Percentiles rank a stretch among this genome's conserved stretches.
Conservation (phyloP, 306 rosid genomes). For the Sechiopsis laciniata region DNA sequence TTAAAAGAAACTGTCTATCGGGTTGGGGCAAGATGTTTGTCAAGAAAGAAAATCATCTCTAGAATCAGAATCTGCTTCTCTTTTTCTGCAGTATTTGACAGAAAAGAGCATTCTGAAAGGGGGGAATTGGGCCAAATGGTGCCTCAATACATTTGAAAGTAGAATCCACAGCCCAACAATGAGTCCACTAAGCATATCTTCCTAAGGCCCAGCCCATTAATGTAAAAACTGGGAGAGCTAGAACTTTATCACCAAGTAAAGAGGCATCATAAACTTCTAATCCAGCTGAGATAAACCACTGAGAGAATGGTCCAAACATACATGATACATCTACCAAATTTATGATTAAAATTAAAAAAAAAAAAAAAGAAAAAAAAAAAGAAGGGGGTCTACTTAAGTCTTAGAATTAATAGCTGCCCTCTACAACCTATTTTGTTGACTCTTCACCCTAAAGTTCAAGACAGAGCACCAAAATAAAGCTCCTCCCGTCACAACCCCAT, state of each 20-base stretch:
- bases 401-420: conserved; percentile 30
- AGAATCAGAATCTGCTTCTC: not conserved
- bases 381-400: conserved; percentile 23
- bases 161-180: not conserved
- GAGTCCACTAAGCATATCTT: not conserved
- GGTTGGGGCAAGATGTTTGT: not conserved
- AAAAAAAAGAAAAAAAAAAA: not conserved
- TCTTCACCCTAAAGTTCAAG: conserved; percentile 23
- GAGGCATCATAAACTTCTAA: not conserved
- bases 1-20: not conserved
- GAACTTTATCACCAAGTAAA: not conserved
- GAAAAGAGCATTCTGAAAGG: no score
- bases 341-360: no score
- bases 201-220: conserved; percentile 16
- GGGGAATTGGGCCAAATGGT: no score
- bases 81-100: no score
- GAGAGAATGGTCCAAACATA: conserved; percentile 19
- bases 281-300: conserved; percentile 5
- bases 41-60: not conserved
- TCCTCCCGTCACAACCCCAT: conserved; percentile 37
- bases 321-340: conserved; percentile 7
- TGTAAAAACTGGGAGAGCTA: not conserved
- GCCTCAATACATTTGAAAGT: not conserved
- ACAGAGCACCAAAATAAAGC: conserved; percentile 43
- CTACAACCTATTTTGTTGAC: conserved; percentile 30